Evolutionary conservation across 495 filamentous ascomycete species (phyloP).

Genomic region (Apiosordaria backusii): DNA sequence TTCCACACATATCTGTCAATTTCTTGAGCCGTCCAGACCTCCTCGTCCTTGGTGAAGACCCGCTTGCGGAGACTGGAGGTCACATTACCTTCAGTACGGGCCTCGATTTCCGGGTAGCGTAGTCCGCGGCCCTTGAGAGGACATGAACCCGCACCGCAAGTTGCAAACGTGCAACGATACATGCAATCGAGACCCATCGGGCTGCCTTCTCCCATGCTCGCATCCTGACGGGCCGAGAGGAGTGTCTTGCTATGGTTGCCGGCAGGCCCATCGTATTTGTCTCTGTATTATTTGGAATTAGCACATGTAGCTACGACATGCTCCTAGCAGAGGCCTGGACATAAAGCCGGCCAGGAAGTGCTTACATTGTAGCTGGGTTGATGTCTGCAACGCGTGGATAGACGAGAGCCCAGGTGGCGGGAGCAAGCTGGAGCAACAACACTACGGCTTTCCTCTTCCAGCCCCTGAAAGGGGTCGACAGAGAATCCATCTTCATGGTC

Average conservation of each 20-base stretch:
- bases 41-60: background rate
- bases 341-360: background rate
- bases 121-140: background rate
- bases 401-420: background rate
- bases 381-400: background rate
- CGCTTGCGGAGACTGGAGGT: background rate
- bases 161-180: background rate
- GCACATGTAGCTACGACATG: background rate
- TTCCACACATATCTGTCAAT: background rate
- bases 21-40: background rate
- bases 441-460: background rate
- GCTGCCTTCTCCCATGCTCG: background rate
- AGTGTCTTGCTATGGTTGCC: background rate
- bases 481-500: background rate
- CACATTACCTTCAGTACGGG: background rate
- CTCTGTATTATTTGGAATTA: background rate
- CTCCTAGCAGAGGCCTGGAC: background rate
- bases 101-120: background rate
- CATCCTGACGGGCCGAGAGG: background rate
- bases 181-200: background rate
- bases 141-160: background rate
- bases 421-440: background rate
- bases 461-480: background rate
- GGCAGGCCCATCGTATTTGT: background rate
- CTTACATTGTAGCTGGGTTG: background rate